Conservation (phyloP, 805 yeast genomes). For the Ogataea nakhonphanomensis region DNA sequence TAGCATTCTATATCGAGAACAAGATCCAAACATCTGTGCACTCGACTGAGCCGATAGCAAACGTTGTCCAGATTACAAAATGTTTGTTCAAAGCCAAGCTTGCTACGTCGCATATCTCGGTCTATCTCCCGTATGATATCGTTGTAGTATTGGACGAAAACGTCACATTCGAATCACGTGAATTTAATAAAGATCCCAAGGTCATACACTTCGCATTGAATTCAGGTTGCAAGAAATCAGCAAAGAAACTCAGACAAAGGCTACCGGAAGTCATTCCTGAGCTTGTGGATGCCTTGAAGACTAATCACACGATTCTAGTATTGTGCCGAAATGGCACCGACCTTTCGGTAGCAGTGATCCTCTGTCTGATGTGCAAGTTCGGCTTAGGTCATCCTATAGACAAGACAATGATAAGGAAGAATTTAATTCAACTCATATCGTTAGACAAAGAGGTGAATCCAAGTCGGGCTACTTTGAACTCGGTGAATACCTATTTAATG, state of each 20-base stretch:
- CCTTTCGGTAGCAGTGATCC: conserved; percentile 56
- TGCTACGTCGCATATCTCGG: background rate
- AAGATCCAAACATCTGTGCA: no score
- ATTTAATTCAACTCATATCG: conserved; percentile 48
- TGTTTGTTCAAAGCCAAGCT: conserved; percentile 10
- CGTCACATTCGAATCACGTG: conserved; percentile 3
- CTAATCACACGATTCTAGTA: conserved; percentile 33
- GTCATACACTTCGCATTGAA: conserved; percentile 23
- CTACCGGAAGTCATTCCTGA: conserved; percentile 42
- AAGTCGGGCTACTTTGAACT: conserved; percentile 70
- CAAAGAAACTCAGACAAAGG: conserved; percentile 51
- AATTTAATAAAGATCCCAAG: conserved; percentile 14
- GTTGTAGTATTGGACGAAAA: conserved; percentile 20
- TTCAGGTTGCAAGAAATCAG: conserved; percentile 55
- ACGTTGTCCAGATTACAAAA: background rate
- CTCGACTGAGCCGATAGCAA: background rate
- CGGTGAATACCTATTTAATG: conserved; percentile 61
- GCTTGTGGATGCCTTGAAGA: conserved; percentile 16
- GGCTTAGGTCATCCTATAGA: conserved; percentile 2
- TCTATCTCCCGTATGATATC: conserved; percentile 25
- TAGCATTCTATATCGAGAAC: conserved; percentile 15
- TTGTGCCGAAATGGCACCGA: conserved; percentile 67
- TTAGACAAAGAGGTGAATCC: conserved; percentile 58
- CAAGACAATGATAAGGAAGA: conserved; percentile 37
- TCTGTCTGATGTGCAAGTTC: conserved; percentile 45